These are phyloP conservation scores for Besnoitia besnoiti DNA, from an alignment of 169 alveolate genomes.

Conservation along the genomic window DNA sequence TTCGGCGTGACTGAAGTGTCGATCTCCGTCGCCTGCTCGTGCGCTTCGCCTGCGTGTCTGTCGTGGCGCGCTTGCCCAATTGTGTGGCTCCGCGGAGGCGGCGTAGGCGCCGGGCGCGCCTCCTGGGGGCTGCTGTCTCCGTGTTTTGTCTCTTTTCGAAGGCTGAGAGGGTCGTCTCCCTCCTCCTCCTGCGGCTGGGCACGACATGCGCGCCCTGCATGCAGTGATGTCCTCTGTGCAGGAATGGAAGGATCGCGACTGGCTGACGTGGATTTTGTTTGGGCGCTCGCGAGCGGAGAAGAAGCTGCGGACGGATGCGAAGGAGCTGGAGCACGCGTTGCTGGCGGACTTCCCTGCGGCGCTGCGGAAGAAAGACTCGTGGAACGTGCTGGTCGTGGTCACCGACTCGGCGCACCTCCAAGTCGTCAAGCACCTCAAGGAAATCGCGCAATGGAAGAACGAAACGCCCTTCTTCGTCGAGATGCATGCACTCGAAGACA, in stretches of 20 bases:
- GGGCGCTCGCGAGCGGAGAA: slow-evolving; percentile 19
- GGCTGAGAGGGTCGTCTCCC: not conserved
- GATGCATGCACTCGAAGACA: slow-evolving; percentile 25
- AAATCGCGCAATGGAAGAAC: not conserved
- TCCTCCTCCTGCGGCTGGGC: not conserved
- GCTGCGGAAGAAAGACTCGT: not conserved
- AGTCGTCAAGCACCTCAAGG: not conserved
- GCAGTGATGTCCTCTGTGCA: not conserved
- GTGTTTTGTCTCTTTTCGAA: not conserved
- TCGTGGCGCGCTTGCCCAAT: no score
- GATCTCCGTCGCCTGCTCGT: no score
- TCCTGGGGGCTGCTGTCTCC: not conserved
- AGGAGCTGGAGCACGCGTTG: not conserved
- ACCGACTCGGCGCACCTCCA: not conserved
- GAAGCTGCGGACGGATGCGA: slow-evolving; percentile 9
- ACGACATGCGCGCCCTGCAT: not conserved
- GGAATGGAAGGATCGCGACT: slow-evolving; percentile 23
- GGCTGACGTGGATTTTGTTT: not conserved
- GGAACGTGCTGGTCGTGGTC: slow-evolving; percentile 5
- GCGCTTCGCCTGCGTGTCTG: no score
- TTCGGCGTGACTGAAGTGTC: no score
- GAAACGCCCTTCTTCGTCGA: slow-evolving; percentile 23
- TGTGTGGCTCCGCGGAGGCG: no score
- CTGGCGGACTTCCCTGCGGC: not conserved
- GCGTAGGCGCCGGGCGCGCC: no score